These are phyloP conservation scores for Myxozyma lipomycoides DNA, from an alignment of 805 yeast species.

Conservation along the genomic window DNA sequence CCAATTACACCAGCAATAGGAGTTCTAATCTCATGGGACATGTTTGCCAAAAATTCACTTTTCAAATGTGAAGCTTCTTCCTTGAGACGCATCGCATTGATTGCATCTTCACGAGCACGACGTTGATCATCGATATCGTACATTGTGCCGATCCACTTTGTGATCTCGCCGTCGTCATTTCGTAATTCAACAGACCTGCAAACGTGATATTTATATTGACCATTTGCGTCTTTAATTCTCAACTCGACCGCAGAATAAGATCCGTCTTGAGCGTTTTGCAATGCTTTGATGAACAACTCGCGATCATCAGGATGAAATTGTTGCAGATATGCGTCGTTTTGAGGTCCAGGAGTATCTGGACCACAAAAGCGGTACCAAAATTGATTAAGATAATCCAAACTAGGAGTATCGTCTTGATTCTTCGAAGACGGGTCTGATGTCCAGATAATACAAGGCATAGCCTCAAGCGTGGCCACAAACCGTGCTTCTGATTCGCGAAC, in stretches of 20 bases:
- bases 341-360: slow-evolving; percentile 22
- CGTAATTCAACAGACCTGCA: slow-evolving; percentile 24
- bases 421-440: slow-evolving; percentile 20
- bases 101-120: slow-evolving; percentile 28
- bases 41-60: slow-evolving; percentile 51
- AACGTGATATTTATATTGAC: slow-evolving; percentile 27
- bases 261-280: slow-evolving; percentile 12
- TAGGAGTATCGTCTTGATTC: background rate
- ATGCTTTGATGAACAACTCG: slow-evolving; percentile 6
- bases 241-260: slow-evolving; percentile 22
- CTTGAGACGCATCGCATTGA: slow-evolving; percentile 24
- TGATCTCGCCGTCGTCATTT: slow-evolving; percentile 20
- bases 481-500: slow-evolving; percentile 29
- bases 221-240: slow-evolving; percentile 16
- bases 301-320: slow-evolving; percentile 28
- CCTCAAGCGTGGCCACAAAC: slow-evolving; percentile 27
- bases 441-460: slow-evolving; percentile 31
- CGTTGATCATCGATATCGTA: slow-evolving; percentile 29
- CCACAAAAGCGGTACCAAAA: slow-evolving; percentile 28
- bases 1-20: slow-evolving; percentile 52
- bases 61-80: slow-evolving; percentile 35
- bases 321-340: slow-evolving; percentile 17
- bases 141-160: slow-evolving; percentile 29
- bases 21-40: slow-evolving; percentile 57
- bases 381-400: slow-evolving; percentile 24